Base-by-base conservation (phyloP, 139 green algal genomes). In the Yamagishiella unicocca region DNA sequence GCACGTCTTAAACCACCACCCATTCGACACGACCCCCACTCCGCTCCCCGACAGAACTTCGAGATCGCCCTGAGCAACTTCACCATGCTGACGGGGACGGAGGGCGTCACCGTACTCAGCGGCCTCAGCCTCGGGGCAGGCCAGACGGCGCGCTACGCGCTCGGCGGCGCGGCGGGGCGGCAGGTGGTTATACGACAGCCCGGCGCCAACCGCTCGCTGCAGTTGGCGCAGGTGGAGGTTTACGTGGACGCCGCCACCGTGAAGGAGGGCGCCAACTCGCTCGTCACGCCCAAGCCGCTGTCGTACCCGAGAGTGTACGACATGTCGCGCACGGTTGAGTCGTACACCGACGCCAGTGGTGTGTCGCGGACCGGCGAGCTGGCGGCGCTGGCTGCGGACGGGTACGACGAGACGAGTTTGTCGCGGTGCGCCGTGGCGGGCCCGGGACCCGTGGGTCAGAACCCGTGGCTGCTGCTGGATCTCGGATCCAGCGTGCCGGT, bases 181-280 rank as follows among this genome's bases (percentile, higher is more conserved):
- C 81, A 87, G 66, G 31, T 87, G 25, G 22, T 78, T 2, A 4
- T 77, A 19, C 64, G 81, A 2, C 58, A 75, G 54, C 62, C 66
- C 9, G 25, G 25, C 5, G 50, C 31, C 75, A n/a, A 42, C 35
- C 31, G 54, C 1, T 67, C 64, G 4, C 31, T 87, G 31, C 31
- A 55, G 54, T 43, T 87, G 31, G 81, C 54, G 42, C 81, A 87
- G 46, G 81, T 87, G 0, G 81, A 66, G 12, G 81, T 87, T 7
- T 25, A 27, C 22, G 81, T 37, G 4, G 31, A 64, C 31, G 37
- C 27, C 12, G n/a, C 62, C 12, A 24, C 29, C n/a, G 40, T 77
- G 19, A 37, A 19, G n/a, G 19, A n/a, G 19, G 45, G 37, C 43
- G n/a, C 31, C 8, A 85, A 76, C 45, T 29, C 53, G 24, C 45